Base-by-base conservation (phyloP, 1,284 basidiomycete genomes). In the Chiua sp. region DNA sequence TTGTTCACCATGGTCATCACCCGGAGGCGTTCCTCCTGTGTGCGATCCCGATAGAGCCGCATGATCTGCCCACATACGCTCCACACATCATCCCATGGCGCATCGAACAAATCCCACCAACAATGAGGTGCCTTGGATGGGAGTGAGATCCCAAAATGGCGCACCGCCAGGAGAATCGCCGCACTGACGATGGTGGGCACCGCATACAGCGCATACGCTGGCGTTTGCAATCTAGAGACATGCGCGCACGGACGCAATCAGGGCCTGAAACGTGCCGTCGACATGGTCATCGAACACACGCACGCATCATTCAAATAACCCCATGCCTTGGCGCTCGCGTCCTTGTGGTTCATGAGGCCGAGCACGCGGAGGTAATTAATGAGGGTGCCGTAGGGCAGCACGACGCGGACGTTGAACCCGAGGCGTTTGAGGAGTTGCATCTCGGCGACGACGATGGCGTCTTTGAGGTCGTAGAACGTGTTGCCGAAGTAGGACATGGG, bases 361-460 rank as follows among this genome's bases (percentile, higher is more conserved):
- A 99, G 84, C 28, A 98, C 87, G 61, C 94, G 87, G 64, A 98
- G 83, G 75, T 99, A 99, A 78, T 98, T 98, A 69, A 98, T 91
- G 63, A 98, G 85, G 16, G 95, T 94, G 28, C 92, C 94, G 71
- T 98, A 98, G 0, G 98, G 96, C 47, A 98, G 79, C 18, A 93
- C 91, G 52, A 97, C 94, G 68, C 91, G 82, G 54, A 95, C 91
- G 68, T 95, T 91, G 78, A 96, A 96, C 5, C 92, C 93, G 15
- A 96, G 83, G 42, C 96, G 87, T 78, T 99, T 99, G 63, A 99
- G 83, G 22, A 99, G 86, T 73, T 99, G 98, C 94, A 99, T 98
- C 77, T 99, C 98, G 2, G 92, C 89, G 18, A 98, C 90, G 26
- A 98, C 94, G 50, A 98, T 80, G 7, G 92, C 90, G 68, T 97